Evolutionary conservation across 1,284 basidiomycete genomes (phyloP), one percentile per base, ranked within the genome.

Genomic region (Malassezia dermatis): DNA sequence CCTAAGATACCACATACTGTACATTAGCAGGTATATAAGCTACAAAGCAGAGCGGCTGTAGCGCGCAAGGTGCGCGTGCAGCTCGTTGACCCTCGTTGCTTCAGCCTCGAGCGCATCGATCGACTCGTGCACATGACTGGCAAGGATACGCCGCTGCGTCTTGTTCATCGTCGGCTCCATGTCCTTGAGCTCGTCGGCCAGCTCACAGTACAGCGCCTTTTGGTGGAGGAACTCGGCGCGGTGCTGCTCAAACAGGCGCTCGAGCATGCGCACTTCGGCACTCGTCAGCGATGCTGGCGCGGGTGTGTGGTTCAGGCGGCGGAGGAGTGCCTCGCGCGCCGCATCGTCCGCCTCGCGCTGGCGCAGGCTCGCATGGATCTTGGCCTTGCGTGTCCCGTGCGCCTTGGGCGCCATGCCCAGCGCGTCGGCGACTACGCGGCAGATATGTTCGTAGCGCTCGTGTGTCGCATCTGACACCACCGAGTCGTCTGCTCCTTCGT

Each of bases 181-280:
- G 19, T 41, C 24, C 48, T 73, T 73, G 19, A 72, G 53, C 51
- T 73, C 71, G 37, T 73, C 71, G 2, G 71, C 71, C 17, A 73
- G 61, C 44, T 73, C 69, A 2, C 59, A 51, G 46, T 72, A 73
- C 12, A 71, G 59, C 61, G 61, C 58, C 4, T 65, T 51, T 28
- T 67, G 64, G 46, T 72, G 71, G 15, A 67, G 15, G 40, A 73
- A 73, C 48, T 73, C 71, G 42, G 70, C 66, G 51, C 64, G 53
- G 46, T 73, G 67, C 46, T 72, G 65, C 21, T 60, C 55, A 31
- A 52, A 57, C 23, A 52, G 30, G 40, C 51, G 55, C 45, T 57
- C 55, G 27, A 57, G 45, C 43, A 52, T 21, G 23, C 50, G 49
- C 26, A 57, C 17, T 32, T 57, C 55, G 24, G 28, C 8, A 15